Evolutionary conservation across 2,329 filamentous ascomycete genomes (phyloP), one percentile per base, ranked within the genome.

Genomic region (Ampelomyces quisqualis): DNA sequence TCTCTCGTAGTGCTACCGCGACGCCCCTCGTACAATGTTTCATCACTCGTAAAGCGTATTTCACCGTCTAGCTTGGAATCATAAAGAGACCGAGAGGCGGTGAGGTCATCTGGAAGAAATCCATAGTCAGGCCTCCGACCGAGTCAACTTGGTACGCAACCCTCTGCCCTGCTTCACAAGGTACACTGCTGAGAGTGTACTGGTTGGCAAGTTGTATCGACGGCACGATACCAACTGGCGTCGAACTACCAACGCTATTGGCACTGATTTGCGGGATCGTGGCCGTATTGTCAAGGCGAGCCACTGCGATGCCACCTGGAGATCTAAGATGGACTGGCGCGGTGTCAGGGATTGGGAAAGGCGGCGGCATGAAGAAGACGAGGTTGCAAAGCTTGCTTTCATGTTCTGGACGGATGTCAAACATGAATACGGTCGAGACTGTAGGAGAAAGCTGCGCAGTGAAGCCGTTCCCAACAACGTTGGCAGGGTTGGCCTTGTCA

Each of bases 321-420:
- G 51, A 34, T 1, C 28, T 41, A 14, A 58, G 32, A 8, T 55
- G 55, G 11, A 70, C 68, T 3, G 58, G 51, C 38, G 69, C 56
- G 53, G 75, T 17, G 32, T 51, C 28, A 68, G 60, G 10, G 52
- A 44, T 47, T 49, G 53, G 15, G 40, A 45, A n/a, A 65, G 71
- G 45, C 5, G 54, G 42, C 0, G 75, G 75, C 45, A 77, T 67
- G 24, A 72, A 56, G 60, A 78, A 76, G 41, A 71, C 60, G n/a
- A 77, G 55, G 4, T 68, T 73, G 64, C 75, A 77, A 21, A 65
- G 72, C 45, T 70, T 71, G 43, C 70, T 68, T 24, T 59, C 43
- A 34, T 70, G 63, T 3, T 54, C 57, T 3, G 59, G 47, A 0
- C 70, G 69, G 17, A 77, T 61, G 45, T 77, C 70, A 51, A 77